These are phyloP conservation scores for Nothophaeocryptopus gaeumannii DNA, from an alignment of 2,329 filamentous ascomycete species.

Conservation along the genomic window DNA sequence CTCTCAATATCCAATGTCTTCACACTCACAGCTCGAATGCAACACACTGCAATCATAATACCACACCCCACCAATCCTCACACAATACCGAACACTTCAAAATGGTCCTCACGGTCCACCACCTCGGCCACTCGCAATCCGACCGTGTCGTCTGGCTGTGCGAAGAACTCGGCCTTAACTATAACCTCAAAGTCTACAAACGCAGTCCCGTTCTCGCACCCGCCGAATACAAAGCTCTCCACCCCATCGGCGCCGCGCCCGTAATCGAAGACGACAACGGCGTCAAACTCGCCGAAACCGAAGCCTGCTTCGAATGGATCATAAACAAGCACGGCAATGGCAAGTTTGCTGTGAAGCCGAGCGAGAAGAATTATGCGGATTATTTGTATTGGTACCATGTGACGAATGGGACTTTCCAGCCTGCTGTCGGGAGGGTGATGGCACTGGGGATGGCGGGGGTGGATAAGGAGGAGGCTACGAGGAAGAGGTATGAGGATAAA, in stretches of 20 bases:
- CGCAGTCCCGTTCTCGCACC: slow-evolving; percentile 42
- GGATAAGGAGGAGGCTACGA: slow-evolving; percentile 30
- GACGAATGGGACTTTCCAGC: slow-evolving; percentile 40
- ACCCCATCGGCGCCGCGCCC: slow-evolving; percentile 56
- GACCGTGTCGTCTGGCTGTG: slow-evolving; percentile 64
- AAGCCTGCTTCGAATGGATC: slow-evolving; percentile 63
- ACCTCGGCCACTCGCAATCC: slow-evolving; percentile 53
- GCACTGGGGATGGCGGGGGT: slow-evolving; percentile 28
- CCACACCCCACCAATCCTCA: no score
- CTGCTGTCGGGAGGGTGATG: slow-evolving; percentile 35
- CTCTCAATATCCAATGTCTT: no score
- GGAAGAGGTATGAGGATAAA: slow-evolving; percentile 35
- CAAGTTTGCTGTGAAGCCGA: slow-evolving; percentile 46
- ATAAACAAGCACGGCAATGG: slow-evolving; percentile 53
- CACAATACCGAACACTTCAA: slow-evolving; percentile 7
- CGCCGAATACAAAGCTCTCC: slow-evolving; percentile 32
- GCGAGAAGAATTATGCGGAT: slow-evolving; percentile 53
- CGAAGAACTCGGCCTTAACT: slow-evolving; percentile 60
- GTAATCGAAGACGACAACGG: slow-evolving; percentile 51
- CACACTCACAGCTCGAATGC: no score
- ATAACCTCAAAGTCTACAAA: slow-evolving; percentile 49
- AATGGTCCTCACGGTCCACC: slow-evolving; percentile 40
- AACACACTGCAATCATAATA: no score
- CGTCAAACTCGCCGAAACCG: slow-evolving; percentile 57
- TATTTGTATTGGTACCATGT: slow-evolving; percentile 61